Evolutionary conservation across 23 red algal genomes (phyloP), one percentile per base, ranked within the genome.

Genomic region (Rhodosorus marinus): DNA sequence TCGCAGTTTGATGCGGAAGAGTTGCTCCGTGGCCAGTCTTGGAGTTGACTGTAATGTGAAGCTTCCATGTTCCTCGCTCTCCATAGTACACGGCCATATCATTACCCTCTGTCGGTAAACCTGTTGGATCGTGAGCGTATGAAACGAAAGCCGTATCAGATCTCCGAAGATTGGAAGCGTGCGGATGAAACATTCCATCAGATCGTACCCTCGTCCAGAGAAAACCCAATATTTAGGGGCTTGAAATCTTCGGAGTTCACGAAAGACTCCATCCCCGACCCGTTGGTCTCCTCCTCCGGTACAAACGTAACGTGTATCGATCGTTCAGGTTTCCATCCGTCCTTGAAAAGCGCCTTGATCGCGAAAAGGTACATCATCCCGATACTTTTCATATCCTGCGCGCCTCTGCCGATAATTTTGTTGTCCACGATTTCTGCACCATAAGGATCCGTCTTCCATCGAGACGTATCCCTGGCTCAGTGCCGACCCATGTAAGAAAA

Each of bases 261-360:
- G 42, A 94, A 54, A 20, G 33, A n/a, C 9, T 59, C 77, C 87
- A 94, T 83, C 22, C 87, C 87, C 31, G 75, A 67, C 27, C 87
- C 87, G n/a, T 79, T 79, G 26, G 84, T 73, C 64, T 94, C 87
- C 61, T 94, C 87, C 47, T 94, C 87, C 0, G 87, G 87, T 15
- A 94, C 87, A 30, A 72, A 82, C 2, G 64, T 49, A 9, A 94
- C 8, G 45, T 66, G 31, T 14, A 94, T 53, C 40, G 50, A 49
- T 32, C 87, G 75, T 24, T 55, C 31, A 3, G 60, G 66, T 5
- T 32, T 51, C 82, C 82, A 90, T 7, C 22, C 55, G 4, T 40
- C 46, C 19, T 8, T 31, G 20, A 32, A 21, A 11, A 94, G 66
- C 8, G 60, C 35, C 3, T 64, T 14, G 21, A 94, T 21, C 15